Evolutionary conservation across 345 rosid species (phyloP).

Genomic region (Streptanthus diversifolius): DNA sequence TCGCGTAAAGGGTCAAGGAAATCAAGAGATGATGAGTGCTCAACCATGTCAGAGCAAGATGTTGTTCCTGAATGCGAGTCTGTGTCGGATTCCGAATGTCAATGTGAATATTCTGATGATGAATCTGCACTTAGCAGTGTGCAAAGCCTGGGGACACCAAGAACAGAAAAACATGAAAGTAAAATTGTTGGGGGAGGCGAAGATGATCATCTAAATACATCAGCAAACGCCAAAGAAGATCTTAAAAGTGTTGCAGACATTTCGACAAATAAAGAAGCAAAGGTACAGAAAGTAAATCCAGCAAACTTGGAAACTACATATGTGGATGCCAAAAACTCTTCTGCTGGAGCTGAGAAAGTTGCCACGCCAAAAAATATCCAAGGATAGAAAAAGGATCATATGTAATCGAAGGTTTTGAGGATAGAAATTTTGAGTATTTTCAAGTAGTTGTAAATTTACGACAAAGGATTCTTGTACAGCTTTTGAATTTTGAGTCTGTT

Average conservation of each 20-base stretch:
- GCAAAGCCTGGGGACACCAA: conserved; percentile 19
- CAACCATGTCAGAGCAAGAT: conserved; percentile 33
- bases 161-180: conserved; percentile 28
- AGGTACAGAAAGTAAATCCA: conserved; percentile 19
- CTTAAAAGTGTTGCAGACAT: not conserved
- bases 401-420: conserved; percentile 1
- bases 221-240: conserved; percentile 11
- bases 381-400: not conserved
- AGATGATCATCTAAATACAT: conserved; percentile 25
- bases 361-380: not conserved
- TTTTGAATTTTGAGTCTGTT: conserved; percentile 4
- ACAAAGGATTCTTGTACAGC: conserved; percentile 23
- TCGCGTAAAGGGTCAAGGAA: conserved; percentile 66
- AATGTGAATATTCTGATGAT: conserved; percentile 39
- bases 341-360: conserved; percentile 3
- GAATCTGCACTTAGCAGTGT: conserved; percentile 33
- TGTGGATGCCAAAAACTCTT: conserved; percentile 13
- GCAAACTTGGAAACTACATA: conserved; percentile 18
- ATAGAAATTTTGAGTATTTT: not conserved
- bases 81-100: conserved; percentile 31
- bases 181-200: conserved; percentile 21
- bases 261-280: conserved; percentile 21
- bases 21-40: conserved; percentile 20
- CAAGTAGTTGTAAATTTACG: conserved; percentile 12
- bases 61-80: conserved; percentile 36